Evolutionary conservation across 768 basidiomycete species (phyloP), one percentile per base, ranked within the genome.

Genomic region (Mycena latifolia): DNA sequence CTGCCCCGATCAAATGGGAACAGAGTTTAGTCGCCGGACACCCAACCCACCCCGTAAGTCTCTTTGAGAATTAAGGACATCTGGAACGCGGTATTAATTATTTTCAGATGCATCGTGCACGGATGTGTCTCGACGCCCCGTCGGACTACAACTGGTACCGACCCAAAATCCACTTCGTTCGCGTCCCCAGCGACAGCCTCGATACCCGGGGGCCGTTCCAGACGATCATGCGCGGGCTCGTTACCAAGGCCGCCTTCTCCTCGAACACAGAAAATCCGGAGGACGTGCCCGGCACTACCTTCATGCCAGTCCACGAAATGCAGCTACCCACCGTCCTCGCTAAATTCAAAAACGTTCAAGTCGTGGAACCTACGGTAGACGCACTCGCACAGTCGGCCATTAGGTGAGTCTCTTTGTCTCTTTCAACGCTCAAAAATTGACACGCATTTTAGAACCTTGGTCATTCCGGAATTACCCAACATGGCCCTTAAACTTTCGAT

Each of bases 21-120:
- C 87, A 88, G 71, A 86, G 85, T 67, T 78, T 88, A 20, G 81
- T 88, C 12, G 82, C 84, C 20, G 87, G 87, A 2, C 87, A 88
- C 73, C 87, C 87, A 25, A 88, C 86, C 1, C 87, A 88, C 67
- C 87, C 87, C 17, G 86, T 86, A 69, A 53, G 79, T 74, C 9
- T 28, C 17, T 46, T 22, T 14, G 39, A 48, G 35, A 37, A 24
- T 28, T 24, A 53, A 55, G 37, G 2, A 27, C 2, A 4, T 29
- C 1, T 25, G 10, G 37, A 15, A 4, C 37, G 33, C 25, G 37
- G 22, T 55, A 12, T 43, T 48, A 33, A 60, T 37, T 35, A 41
- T 53, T 6, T 35, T 39, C 48, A 88, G 86, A 88, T 88, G 87
- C 84, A 89, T 72, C 81, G 86, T 5, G 84, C 87, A 2, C 78